Conservation (phyloP, 1,139 yeast species). For the Scheffersomyces titani region DNA sequence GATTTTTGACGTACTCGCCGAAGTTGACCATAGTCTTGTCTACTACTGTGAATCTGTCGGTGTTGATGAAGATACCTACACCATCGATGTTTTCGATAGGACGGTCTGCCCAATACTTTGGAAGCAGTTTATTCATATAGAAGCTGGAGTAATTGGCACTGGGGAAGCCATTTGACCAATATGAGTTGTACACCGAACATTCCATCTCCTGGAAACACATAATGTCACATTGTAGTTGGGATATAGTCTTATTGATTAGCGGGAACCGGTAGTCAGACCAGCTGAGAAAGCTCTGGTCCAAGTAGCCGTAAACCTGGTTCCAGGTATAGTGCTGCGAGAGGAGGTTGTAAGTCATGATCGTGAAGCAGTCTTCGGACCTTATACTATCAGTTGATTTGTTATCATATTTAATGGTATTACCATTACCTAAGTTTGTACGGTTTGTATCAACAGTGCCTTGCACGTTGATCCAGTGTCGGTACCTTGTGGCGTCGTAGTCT, state of each 20-base stretch:
- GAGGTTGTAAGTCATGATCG: constrained; percentile 52
- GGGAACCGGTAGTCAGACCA: constrained; percentile 50
- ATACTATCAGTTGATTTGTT: not conserved
- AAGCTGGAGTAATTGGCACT: constrained; percentile 40
- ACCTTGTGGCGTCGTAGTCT: constrained; percentile 3
- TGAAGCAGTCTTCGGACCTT: constrained; percentile 14
- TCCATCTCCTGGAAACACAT: constrained; percentile 68
- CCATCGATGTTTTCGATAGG: constrained; percentile 54
- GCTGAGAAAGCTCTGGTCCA: constrained; percentile 43
- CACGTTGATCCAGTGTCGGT: constrained; percentile 3
- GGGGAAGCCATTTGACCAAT: constrained; percentile 39
- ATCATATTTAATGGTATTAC: not conserved
- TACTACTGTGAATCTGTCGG: constrained; percentile 44
- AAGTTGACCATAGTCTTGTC: constrained; percentile 43
- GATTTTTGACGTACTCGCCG: constrained; percentile 33
- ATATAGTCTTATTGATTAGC: constrained; percentile 39
- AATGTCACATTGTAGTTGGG: constrained; percentile 48
- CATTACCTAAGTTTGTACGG: not conserved
- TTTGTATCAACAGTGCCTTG: not conserved
- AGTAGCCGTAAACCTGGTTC: constrained; percentile 54
- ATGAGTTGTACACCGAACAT: constrained; percentile 38
- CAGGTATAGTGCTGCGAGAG: constrained; percentile 59
- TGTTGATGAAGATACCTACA: constrained; percentile 53
- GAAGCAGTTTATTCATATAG: constrained; percentile 50
- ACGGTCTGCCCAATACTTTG: constrained; percentile 49